Base-by-base conservation (phyloP, 2,329 filamentous ascomycete species). In the Fusarium palustre region DNA sequence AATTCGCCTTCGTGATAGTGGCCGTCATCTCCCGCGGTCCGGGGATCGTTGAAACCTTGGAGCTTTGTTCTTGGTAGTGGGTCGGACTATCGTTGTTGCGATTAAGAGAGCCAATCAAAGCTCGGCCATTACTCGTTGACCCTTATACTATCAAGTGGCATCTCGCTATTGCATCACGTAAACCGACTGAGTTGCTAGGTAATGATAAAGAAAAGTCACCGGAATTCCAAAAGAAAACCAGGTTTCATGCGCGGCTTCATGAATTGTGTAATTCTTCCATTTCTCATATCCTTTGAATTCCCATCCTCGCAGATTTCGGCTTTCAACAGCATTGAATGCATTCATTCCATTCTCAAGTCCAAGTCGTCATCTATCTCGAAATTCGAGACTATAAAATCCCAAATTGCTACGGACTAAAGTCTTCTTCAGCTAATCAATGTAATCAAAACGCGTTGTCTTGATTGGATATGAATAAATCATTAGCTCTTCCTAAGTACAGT, bases 51-150 rank as follows among this genome's bases (percentile, higher is more conserved):
- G 70, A 72, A 76, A 76, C 71, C 69, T 72, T 72, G 74, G 75
- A 76, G 76, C 76, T 77, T 75, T 73, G 65, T 59, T 73, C 57
- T 68, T 68, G 64, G 60, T 71, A 70, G 75, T 75, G 75, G 76
- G 71, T 11, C 71, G 68, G 78, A 76, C 64, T 69, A 77, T 75
- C 62, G 59, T 78, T 79, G 62, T 75, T 75, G 76, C 78, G 78
- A 48, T 20, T 18, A 1, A 6, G 2, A 8, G 46, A 47, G 57
- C 78, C 78, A 79, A 79, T 79, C 57, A 76, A 9, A 15, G 36
- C 7, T 20, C 46, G 39, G 68, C 45, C 39, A 79, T 79, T 79
- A 75, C 66, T 75, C 68, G 64, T 68, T 68, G 64, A 59, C 59
- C 66, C 72, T 67, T 73, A 34, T 41, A 60, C 60, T 64, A 60